Base-by-base conservation (phyloP, 129 eudicot genomes). In the Helianthus annuus region DNA sequence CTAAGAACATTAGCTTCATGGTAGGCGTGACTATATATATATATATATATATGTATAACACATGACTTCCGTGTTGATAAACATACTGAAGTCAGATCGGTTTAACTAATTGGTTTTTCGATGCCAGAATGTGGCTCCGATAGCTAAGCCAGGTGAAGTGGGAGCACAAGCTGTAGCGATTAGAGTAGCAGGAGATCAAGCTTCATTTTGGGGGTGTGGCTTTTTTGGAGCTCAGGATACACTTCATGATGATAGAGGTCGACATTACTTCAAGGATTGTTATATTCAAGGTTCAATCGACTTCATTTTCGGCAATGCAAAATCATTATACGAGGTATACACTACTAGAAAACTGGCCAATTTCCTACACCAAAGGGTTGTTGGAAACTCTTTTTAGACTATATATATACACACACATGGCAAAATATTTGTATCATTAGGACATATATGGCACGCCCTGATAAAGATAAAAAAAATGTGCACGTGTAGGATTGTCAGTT, bases 161-260 rank as follows among this genome's bases (percentile, higher is more conserved):
- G 98, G 98, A 73, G 97, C 96, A 51, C 98, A 93, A 80, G 98
- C 96, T 0, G 98, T 93, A 15, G 98, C 98, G 0, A 77, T 89
- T 3, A 84, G 98, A 79, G 78, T 93, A 45, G 82, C 70, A 51
- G 98, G 90, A 42, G 98, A 93, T 66, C 82, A 82, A 79, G 92
- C 98, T 24, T 90, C 92, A 2, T 93, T 89, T 70, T 87, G 90
- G 97, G 97, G 98, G 12, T 93, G 98, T 76, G 97, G 98, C 6
- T 93, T 93, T 83, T 93, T 89, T 75, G 97, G 97, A 76, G 96
- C 97, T 2, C 98, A 93, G 24, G 98, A 93, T 54, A 93, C 98
- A 5, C 95, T 93, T 68, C 98, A 93, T 64, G 98, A 93, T 14
- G 98, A 93, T 57, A 82, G 96, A 72, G 98, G 98, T 79, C 92